These are phyloP conservation scores for Calonectria honghensis DNA, from an alignment of 2,329 filamentous ascomycete genomes.

Conservation along the genomic window DNA sequence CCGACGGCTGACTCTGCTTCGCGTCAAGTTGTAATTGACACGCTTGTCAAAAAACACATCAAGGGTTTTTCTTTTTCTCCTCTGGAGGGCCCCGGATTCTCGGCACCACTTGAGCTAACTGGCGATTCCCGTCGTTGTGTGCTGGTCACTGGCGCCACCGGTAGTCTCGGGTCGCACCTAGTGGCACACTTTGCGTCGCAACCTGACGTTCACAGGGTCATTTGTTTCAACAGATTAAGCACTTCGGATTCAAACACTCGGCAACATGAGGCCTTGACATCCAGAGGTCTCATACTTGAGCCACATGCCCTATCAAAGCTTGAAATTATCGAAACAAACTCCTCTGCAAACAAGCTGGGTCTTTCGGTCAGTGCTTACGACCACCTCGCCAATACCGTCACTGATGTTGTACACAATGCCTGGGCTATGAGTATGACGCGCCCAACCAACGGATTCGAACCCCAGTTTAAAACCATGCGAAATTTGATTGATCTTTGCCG, in stretches of 20 bases:
- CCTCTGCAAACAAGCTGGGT: conserved; percentile 1
- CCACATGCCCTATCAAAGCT: conserved; percentile 6
- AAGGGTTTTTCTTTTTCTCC: neutral
- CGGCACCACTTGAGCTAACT: too few species aligned
- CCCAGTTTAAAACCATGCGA: conserved; percentile 19
- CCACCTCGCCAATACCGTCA: conserved; percentile 5
- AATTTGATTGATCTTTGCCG: conserved; percentile 52
- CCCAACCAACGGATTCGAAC: neutral
- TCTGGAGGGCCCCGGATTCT: neutral
- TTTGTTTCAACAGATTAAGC: conserved; percentile 27
- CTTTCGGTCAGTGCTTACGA: neutral
- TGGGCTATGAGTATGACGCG: conserved; percentile 37
- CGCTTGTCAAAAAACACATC: neutral
- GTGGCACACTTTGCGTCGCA: neutral
- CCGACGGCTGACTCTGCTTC: conserved; percentile 8
- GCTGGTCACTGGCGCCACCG: conserved; percentile 25
- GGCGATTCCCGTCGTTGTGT: neutral
- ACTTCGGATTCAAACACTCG: neutral
- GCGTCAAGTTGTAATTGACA: conserved; percentile 4
- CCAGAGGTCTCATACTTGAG: neutral
- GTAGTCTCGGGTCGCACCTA: conserved; percentile 36
- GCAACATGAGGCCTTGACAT: neutral
- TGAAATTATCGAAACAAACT: conserved; percentile 12
- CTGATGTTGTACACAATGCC: conserved; percentile 35
- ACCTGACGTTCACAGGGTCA: neutral